Evolutionary conservation across 2,329 filamentous ascomycete genomes (phyloP), one percentile per base, ranked within the genome.

Genomic region (Plenodomus biglobosus): DNA sequence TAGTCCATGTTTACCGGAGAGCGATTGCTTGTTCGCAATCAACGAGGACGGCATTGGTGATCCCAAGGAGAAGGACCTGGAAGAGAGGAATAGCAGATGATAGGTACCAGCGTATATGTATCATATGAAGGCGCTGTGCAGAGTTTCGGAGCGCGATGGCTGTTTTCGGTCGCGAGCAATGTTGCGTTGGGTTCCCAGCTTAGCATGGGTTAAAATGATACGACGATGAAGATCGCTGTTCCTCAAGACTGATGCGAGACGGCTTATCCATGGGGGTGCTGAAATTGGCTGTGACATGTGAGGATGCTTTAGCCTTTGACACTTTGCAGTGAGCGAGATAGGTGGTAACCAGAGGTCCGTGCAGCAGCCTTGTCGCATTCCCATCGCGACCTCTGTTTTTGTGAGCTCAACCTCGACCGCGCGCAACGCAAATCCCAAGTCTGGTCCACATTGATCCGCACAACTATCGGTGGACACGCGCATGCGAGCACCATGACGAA

Each of bases 11-110:
- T 77, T 99, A 56, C 94, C 94, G 0, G 94, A 99, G 76, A 95
- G 90, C 64, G 95, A 99, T 72, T 95, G 90, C 68, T 75, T 97
- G 61, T 99, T 99, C 75, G 92, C 94, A 39, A 99, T 99, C 70
- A 90, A 90, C 48, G 95, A 97, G 73, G 91, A 96, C 70, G 94
- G 94, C 37, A 99, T 99, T 66, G 90, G 90, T 21, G 94, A 99
- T 70, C 94, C 94, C 38, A 89, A 87, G 50, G 92, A 94, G 38
- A 99, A 99, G 78, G 94, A 99, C 65, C 74, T 92, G 70, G 92
- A 97, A 69, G 95, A 95, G 49, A 56, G 61, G 35, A 61, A 59
- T 32, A 61, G 60, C 27, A 58, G 48, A 38, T 61, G 50, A 61
- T 8, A 8, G 8, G 27, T 15, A 32, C n/a, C n/a, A n/a, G n/a